Evolutionary conservation across 148 eudicot species (phyloP), one percentile per base, ranked within the genome.

Genomic region (Fagopyrum esculentum): DNA sequence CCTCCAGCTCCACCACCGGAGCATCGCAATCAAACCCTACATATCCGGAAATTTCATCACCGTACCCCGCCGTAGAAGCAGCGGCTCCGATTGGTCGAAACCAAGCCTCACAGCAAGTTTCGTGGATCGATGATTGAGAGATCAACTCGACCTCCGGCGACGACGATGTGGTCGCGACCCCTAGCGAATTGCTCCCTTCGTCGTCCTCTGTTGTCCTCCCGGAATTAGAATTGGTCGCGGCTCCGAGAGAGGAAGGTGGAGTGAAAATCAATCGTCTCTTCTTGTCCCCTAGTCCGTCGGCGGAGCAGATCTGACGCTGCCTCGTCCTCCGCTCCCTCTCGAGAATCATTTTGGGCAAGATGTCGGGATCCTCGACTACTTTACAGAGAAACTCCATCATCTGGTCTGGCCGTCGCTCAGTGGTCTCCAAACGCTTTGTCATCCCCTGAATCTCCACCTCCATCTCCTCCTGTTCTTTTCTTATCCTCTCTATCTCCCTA

Each of bases 391-490:
- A 93, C 9, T 82, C 75, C 93, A 93, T 87, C 90, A 93, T 90
- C 71, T 93, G 96, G 7, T 90, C 86, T 3, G 98, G 98, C 6
- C 98, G 87, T n/a, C 81, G 81, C 82, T 93, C 98, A 0, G 93
- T 89, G 8, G 84, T 88, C 59, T 90, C 96, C 0, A 93, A 74
- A 64, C 98, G 74, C 72, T 52, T 82, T 78, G 78, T 86, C 93
- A 93, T 93, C 1, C 82, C 80, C 49, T 79, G 77, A 0, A 93
- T 81, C 69, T 89, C 91, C 45, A 75, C 61, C n/a, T 93, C 96
- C 45, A 93, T 69, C 12, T 51, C 73, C 57, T 66, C 83, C 60
- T 93, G 98, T 51, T 93, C 96, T 35, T 79, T 85, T 75, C 83
- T 87, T 40, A 93, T 59, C 40, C 83, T 85, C 30, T 84, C 80